phyloP scores from a whole-genome alignment of 2,329 filamentous ascomycete species.

The Aschersonia sp. region DNA sequence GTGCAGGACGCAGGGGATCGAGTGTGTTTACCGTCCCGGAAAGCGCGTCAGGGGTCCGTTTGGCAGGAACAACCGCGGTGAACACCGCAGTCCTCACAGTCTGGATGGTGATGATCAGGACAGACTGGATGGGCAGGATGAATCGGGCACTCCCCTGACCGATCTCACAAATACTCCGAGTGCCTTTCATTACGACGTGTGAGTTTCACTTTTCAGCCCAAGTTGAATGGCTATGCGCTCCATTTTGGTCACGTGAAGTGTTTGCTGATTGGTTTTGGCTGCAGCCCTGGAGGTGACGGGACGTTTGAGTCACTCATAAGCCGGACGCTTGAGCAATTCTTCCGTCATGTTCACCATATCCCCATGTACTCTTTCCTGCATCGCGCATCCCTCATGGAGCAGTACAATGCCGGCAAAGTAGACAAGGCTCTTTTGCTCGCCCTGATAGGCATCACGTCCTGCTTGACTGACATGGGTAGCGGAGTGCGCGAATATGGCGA shows the following conservation, averaged over 20 bases:
- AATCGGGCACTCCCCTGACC: conserved; percentile 19
- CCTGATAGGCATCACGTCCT: conserved; percentile 39
- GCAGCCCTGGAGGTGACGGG: conserved; percentile 22
- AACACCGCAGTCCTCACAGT: conserved; percentile 16
- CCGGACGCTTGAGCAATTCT: conserved; percentile 41
- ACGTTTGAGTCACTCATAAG: conserved; percentile 33
- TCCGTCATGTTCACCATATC: conserved; percentile 43
- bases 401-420: conserved; percentile 40
- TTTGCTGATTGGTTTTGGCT: neutral
- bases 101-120: conserved; percentile 16
- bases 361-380: conserved; percentile 45
- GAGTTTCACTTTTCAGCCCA: conserved; percentile 6
- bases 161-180: conserved; percentile 19
- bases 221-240: neutral
- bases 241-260: neutral
- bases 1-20: conserved; percentile 34
- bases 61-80: conserved; percentile 8
- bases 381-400: conserved; percentile 43
- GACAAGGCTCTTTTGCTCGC: conserved; percentile 38
- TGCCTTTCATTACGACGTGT: conserved; percentile 19
- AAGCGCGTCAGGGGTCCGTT: conserved; percentile 22
- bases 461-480: conserved; percentile 38
- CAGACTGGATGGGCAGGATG: conserved; percentile 10
- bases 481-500: conserved; percentile 36
- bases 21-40: conserved; percentile 38